Conservation (phyloP, 2,329 filamentous ascomycete genomes). For the Myriosclerotinia scirpicola region DNA sequence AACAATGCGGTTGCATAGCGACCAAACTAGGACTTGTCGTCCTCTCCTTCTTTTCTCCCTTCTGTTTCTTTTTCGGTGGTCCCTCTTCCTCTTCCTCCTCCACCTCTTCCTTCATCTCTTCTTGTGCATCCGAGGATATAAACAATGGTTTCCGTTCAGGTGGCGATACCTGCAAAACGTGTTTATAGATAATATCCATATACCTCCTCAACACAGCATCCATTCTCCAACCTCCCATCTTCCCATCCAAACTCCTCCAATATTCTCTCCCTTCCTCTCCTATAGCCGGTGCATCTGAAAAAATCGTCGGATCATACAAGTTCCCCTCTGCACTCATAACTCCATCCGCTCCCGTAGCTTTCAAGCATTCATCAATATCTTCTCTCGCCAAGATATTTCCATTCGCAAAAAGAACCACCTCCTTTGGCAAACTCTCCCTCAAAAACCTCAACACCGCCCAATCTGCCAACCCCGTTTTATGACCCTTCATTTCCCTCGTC, state of each 20-base stretch:
- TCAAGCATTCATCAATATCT: constrained; percentile 76
- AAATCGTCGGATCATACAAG: constrained; percentile 86
- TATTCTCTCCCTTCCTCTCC: constrained; percentile 75
- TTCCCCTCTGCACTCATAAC: constrained; percentile 98
- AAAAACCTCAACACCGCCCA: constrained; percentile 84
- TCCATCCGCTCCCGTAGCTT: constrained; percentile 82
- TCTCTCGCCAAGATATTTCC: constrained; percentile 83
- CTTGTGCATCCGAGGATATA: constrained; percentile 51
- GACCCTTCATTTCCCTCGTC: constrained; percentile 88
- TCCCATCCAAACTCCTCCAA: constrained; percentile 77
- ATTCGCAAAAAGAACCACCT: constrained; percentile 95
- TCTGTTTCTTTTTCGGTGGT: constrained; percentile 44
- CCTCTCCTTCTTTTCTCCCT: constrained; percentile 44
- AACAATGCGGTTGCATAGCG: constrained; percentile 87
- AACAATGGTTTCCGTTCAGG: constrained; percentile 73
- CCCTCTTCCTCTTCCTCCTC: constrained; percentile 34
- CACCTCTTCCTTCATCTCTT: constrained; percentile 48
- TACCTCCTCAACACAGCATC: constrained; percentile 88
- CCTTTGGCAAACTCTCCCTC: constrained; percentile 75
- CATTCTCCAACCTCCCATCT: constrained; percentile 75
- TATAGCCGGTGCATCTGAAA: constrained; percentile 63
- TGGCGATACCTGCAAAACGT: constrained; percentile 66
- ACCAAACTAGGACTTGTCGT: constrained; percentile 61
- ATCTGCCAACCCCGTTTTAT: constrained; percentile 89
- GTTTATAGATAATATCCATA: constrained; percentile 81